A percentile compares a stretch with the other conserved stretches of the same genome.
phyloP scores from a whole-genome alignment of 805 yeast species.

The Aciculoconidium aculeatum region DNA sequence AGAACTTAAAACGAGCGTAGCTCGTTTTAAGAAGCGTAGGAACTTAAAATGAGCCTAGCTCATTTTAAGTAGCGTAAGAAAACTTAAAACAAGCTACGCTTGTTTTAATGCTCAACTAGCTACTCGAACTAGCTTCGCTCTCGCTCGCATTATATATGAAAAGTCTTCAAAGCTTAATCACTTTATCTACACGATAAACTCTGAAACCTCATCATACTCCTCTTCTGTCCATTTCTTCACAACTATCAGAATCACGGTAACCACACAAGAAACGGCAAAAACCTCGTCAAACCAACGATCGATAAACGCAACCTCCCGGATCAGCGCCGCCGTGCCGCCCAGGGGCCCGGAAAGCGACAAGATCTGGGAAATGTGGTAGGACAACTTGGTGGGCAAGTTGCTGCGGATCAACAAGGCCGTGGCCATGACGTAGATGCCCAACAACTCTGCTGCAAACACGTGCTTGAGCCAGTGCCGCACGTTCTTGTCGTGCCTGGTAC shows the following conservation, averaged over 20 bases:
- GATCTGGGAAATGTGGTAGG: slow-evolving; percentile 34
- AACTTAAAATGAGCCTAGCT: too few species aligned
- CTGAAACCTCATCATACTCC: slow-evolving; percentile 9
- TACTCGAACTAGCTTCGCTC: too few species aligned
- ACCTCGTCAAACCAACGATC: slow-evolving; percentile 50
- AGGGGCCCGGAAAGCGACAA: slow-evolving; percentile 29
- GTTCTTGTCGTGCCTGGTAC: slow-evolving; percentile 8
- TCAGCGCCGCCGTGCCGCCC: slow-evolving; percentile 15
- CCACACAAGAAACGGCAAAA: slow-evolving; percentile 39
- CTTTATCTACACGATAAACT: too few species aligned
- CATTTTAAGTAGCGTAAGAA: too few species aligned
- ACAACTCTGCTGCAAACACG: slow-evolving; percentile 37
- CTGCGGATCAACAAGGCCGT: slow-evolving; percentile 46
- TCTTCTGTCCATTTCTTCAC: slow-evolving; percentile 17
- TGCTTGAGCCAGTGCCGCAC: slow-evolving; percentile 29
- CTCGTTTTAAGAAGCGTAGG: too few species aligned
- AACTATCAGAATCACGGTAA: slow-evolving; percentile 23
- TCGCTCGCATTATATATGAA: too few species aligned
- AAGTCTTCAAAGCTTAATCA: too few species aligned
- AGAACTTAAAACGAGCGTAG: too few species aligned
- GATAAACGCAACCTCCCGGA: slow-evolving; percentile 39
- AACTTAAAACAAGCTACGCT: too few species aligned
- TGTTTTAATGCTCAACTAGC: too few species aligned
- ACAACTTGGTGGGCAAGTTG: slow-evolving; percentile 40
- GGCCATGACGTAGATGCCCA: slow-evolving; percentile 47